Evolutionary conservation across 192 early-diverging fungal species (phyloP).

Genomic region (Coemansia sp.): DNA sequence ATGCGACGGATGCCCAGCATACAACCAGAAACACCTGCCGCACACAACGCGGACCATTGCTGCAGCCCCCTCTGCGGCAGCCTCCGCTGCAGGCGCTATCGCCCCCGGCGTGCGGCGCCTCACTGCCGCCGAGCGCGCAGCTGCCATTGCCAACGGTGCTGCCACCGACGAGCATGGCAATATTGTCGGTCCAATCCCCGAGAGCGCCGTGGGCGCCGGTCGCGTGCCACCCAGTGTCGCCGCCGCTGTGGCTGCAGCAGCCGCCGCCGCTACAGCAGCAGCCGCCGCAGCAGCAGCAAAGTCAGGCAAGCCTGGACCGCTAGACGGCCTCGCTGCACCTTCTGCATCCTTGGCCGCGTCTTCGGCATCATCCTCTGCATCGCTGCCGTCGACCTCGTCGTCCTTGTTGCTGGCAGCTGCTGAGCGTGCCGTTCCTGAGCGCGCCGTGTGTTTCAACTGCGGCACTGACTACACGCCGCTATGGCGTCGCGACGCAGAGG

Average conservation of each 20-base stretch:
- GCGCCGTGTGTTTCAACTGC: conserved; percentile 66
- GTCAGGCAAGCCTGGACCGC: neutral
- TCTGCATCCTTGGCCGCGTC: neutral
- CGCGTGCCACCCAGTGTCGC: conserved; percentile 36
- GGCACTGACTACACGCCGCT: conserved; percentile 69
- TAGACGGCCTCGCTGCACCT: neutral
- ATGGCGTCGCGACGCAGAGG: conserved; percentile 72
- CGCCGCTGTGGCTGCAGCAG: conserved; percentile 23
- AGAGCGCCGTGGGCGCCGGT: conserved; percentile 28
- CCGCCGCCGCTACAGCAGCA: neutral
- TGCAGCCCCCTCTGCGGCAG: neutral
- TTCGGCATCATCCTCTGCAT: neutral
- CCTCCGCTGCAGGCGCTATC: conserved; percentile 1
- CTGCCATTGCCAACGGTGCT: conserved; percentile 49
- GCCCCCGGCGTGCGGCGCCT: conserved; percentile 24
- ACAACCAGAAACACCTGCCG: conserved; percentile 59
- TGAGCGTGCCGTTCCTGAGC: conserved; percentile 5
- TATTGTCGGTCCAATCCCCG: conserved; percentile 44
- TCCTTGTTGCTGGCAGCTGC: no score
- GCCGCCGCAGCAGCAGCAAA: neutral
- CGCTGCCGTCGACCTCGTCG: neutral
- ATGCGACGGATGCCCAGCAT: conserved; percentile 73
- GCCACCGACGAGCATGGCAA: conserved; percentile 49
- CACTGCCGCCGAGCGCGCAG: conserved; percentile 47
- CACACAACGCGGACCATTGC: conserved; percentile 23